These are phyloP conservation scores for Lipomyces sp. DNA, from an alignment of 805 yeast species.

Conservation along the genomic window DNA sequence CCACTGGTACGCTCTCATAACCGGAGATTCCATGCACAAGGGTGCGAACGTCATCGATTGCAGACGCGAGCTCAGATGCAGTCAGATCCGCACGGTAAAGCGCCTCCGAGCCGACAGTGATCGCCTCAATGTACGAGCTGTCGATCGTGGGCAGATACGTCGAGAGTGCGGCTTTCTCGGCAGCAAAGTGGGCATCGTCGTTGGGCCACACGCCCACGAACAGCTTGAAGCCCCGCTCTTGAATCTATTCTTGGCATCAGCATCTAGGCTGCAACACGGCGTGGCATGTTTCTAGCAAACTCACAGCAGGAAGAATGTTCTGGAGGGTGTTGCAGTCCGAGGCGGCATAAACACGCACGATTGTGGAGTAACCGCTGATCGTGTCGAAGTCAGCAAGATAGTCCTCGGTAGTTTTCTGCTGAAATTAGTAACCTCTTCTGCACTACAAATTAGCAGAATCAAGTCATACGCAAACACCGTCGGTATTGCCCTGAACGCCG, in stretches of 20 bases:
- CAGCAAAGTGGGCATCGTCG: constrained; percentile 70
- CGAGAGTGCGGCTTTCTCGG: constrained; percentile 70
- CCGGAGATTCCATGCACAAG: constrained; percentile 68
- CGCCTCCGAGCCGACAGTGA: constrained; percentile 94
- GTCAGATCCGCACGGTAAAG: constrained; percentile 85
- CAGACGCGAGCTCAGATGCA: constrained; percentile 64
- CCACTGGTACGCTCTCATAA: constrained; percentile 48
- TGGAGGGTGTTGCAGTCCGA: constrained; percentile 91
- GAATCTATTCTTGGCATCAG: no score
- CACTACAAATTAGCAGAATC: background rate
- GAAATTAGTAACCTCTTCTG: no score
- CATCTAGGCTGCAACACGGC: no score
- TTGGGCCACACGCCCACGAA: constrained; percentile 94
- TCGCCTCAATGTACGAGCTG: constrained; percentile 62
- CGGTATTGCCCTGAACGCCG: constrained; percentile 67
- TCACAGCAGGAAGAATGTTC: constrained; percentile 78
- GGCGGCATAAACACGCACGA: constrained; percentile 83
- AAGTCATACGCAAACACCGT: constrained; percentile 26
- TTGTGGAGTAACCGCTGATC: constrained; percentile 56
- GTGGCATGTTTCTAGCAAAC: background rate
- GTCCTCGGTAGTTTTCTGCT: constrained; percentile 47
- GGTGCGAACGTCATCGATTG: constrained; percentile 60
- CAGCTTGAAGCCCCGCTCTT: constrained; percentile 67
- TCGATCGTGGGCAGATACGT: constrained; percentile 70
- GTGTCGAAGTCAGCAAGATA: constrained; percentile 64